phyloP scores from a whole-genome alignment of 768 basidiomycete genomes.

The Rhodotorula graminis region DNA sequence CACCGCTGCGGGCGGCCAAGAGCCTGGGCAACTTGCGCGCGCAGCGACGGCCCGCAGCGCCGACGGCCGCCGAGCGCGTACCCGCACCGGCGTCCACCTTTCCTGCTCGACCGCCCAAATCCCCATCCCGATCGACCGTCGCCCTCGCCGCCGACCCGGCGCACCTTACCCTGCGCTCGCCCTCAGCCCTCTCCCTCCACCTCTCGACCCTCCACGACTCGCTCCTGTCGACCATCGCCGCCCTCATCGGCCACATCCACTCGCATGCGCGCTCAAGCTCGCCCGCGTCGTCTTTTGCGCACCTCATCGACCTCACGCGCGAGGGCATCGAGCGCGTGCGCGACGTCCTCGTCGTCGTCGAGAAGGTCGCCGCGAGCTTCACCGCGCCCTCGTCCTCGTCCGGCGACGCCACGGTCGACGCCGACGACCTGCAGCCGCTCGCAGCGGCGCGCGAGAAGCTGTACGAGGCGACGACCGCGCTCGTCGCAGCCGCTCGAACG shows the following conservation, averaged over 20 bases:
- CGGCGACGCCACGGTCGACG: slow-evolving; percentile 42
- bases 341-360: slow-evolving; percentile 83
- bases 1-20: slow-evolving; percentile 5
- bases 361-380: slow-evolving; percentile 58
- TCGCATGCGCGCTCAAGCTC: slow-evolving; percentile 74
- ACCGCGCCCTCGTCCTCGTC: too few species aligned
- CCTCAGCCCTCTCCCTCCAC: slow-evolving; percentile 21
- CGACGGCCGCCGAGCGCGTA: background rate
- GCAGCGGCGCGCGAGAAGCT: slow-evolving; percentile 69
- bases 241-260: slow-evolving; percentile 95
- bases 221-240: slow-evolving; percentile 88
- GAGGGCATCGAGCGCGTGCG: slow-evolving; percentile 92
- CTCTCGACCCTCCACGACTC: slow-evolving; percentile 65
- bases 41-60: slow-evolving; percentile 15
- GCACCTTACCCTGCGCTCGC: slow-evolving; percentile 11
- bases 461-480: slow-evolving; percentile 74
- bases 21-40: slow-evolving; percentile 21
- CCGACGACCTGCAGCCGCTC: slow-evolving; percentile 59
- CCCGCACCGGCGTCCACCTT: background rate
- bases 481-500: slow-evolving; percentile 79
- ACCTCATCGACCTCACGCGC: slow-evolving; percentile 88
- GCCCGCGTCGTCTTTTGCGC: slow-evolving; percentile 87
- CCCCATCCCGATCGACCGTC: background rate
- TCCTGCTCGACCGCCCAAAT: background rate
- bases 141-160: background rate